Percentiles rank a stretch among this genome's conserved stretches.
Conservation (phyloP, 805 yeast species). For the Candida pseudoglaebosa region DNA sequence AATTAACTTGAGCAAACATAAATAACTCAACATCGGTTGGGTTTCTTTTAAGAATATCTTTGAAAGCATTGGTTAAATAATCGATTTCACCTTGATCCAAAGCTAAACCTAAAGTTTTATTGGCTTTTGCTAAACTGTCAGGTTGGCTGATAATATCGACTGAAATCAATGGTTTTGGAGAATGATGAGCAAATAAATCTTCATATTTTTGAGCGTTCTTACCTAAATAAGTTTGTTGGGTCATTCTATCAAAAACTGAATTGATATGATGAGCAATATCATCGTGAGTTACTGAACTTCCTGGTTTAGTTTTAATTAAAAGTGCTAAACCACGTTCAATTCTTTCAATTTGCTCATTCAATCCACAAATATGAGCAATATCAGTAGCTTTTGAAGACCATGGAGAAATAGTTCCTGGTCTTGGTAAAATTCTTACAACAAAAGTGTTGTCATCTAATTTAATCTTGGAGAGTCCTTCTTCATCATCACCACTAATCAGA, state of each 20-base stretch:
- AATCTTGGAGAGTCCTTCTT: conserved; percentile 8
- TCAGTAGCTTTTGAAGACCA: conserved; percentile 99
- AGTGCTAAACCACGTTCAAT: conserved; percentile 89
- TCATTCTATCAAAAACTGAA: conserved; percentile 90
- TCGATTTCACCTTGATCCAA: conserved; percentile 90
- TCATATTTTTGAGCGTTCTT: conserved; percentile 58
- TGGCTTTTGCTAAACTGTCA: conserved; percentile 68
- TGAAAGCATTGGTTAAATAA: conserved; percentile 80
- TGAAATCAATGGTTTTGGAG: conserved; percentile 77
- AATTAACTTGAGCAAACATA: conserved; percentile 99
- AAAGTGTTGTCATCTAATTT: conserved; percentile 35
- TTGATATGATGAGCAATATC: conserved; percentile 52
- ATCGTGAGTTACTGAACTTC: conserved; percentile 52
- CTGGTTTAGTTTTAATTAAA: conserved; percentile 65
- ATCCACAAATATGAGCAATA: conserved; percentile 84
- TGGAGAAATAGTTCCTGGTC: conserved; percentile 96
- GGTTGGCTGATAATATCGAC: conserved; percentile 58
- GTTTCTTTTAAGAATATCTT: conserved; percentile 68
- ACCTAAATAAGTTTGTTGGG: conserved; percentile 61
- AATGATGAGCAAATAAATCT: conserved; percentile 73
- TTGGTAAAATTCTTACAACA: conserved; percentile 76
- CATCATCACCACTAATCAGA: conserved; percentile 22
- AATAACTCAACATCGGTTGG: conserved; percentile 97
- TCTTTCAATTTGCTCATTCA: conserved; percentile 65
- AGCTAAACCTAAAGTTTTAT: conserved; percentile 86